Percentiles rank a stretch among this genome's conserved stretches.
Conservation (phyloP, 2,329 filamentous ascomycete species). For the Cercospora sp. region DNA sequence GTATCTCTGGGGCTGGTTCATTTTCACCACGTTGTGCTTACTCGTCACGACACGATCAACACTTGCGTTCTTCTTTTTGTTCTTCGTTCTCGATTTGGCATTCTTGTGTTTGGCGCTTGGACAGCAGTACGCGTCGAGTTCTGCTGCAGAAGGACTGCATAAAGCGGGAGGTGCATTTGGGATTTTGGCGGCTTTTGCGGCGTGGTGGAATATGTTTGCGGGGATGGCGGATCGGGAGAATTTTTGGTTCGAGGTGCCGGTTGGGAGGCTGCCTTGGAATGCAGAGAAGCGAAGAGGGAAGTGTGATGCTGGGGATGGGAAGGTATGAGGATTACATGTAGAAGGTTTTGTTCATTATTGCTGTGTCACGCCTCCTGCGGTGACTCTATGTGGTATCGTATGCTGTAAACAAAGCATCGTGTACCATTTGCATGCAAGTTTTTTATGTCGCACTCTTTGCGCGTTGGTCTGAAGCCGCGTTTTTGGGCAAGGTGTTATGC, state of each 20-base stretch:
- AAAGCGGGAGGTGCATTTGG: conserved; percentile 78
- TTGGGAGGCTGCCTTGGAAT: conserved; percentile 42
- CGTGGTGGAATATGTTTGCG: conserved; percentile 84
- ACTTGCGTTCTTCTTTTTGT: conserved; percentile 74
- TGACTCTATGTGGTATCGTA: not conserved
- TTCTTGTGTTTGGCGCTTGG: conserved; percentile 66
- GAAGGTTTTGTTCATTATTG: no score
- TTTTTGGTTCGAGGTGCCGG: conserved; percentile 34
- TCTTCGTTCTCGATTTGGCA: conserved; percentile 71
- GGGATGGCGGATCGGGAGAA: conserved; percentile 55
- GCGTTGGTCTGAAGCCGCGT: not conserved
- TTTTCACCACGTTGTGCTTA: conserved; percentile 75
- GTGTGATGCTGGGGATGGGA: not conserved
- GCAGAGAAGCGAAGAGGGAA: not conserved
- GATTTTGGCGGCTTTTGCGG: conserved; percentile 75
- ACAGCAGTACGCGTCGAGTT: conserved; percentile 32
- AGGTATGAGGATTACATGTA: not conserved
- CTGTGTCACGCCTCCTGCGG: not conserved
- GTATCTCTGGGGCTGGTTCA: conserved; percentile 79
- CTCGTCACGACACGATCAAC: conserved; percentile 75
- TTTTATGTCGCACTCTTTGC: not conserved
- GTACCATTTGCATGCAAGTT: not conserved
- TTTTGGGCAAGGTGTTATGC: not conserved
- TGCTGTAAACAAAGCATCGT: not conserved
- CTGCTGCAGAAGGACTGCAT: conserved; percentile 42